Percentiles rank a stretch among this genome's conserved stretches.
These are phyloP conservation scores for Aspergillus sp. DNA, from an alignment of 2,329 filamentous ascomycete species.

Conservation along the genomic window DNA sequence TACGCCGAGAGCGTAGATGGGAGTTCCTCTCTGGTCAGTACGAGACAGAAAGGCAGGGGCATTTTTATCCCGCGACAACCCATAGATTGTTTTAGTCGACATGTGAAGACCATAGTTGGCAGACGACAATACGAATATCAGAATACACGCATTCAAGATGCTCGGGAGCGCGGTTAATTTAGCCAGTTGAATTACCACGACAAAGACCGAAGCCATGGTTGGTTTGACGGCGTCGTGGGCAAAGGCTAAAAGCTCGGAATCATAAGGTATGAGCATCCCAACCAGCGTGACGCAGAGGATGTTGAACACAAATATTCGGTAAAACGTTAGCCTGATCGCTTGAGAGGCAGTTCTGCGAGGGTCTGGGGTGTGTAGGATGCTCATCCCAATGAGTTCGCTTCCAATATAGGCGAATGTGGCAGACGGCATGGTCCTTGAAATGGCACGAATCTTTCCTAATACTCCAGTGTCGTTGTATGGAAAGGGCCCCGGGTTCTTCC, in stretches of 20 bases:
- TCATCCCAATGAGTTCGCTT: constrained; percentile 71
- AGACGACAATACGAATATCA: constrained; percentile 70
- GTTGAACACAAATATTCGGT: constrained; percentile 77
- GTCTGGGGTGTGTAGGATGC: constrained; percentile 71
- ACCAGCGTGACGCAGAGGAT: constrained; percentile 66
- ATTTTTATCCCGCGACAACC: constrained; percentile 65
- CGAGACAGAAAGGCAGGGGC: constrained; percentile 66
- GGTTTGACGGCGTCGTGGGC: constrained; percentile 34
- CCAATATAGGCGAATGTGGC: constrained; percentile 75
- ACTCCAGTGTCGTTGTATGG: constrained; percentile 35
- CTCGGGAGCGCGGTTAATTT: constrained; percentile 60
- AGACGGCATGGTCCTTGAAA: constrained; percentile 67
- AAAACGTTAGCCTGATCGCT: constrained; percentile 75
- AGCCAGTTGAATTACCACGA: constrained; percentile 63
- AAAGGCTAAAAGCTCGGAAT: constrained; percentile 55
- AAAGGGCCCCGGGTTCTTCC: constrained; percentile 57
- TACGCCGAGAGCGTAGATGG: constrained; percentile 59
- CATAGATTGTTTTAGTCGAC: constrained; percentile 66
- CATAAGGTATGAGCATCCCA: constrained; percentile 71
- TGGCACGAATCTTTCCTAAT: constrained; percentile 52
- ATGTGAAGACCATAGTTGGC: constrained; percentile 73
- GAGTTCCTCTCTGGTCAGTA: constrained; percentile 66
- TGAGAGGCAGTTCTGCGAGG: constrained; percentile 68
- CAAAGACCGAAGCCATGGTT: constrained; percentile 65
- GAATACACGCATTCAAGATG: constrained; percentile 67